Conservation (phyloP, 257 asterid species). For the Penstemon barbatus region DNA sequence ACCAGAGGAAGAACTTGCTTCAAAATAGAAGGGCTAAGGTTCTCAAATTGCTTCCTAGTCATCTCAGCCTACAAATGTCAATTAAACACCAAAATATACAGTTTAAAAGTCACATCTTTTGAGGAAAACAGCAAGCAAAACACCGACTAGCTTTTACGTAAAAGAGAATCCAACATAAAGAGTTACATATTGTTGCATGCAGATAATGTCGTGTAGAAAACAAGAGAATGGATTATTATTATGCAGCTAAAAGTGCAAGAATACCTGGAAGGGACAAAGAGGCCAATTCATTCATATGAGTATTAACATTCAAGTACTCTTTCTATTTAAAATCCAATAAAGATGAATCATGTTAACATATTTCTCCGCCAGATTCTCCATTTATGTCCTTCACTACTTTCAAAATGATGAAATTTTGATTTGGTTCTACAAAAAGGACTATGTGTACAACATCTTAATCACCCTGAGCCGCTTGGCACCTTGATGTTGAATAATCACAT, state of each 20-base stretch:
- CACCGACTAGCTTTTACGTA: background rate
- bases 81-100: background rate
- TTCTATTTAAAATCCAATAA: background rate
- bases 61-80: constrained; percentile 74
- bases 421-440: too few relatives aligned
- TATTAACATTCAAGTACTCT: too few relatives aligned
- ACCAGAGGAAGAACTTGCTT: constrained; percentile 92
- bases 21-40: constrained; percentile 84
- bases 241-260: background rate
- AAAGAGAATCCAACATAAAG: background rate
- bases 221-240: background rate
- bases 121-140: constrained; percentile 10
- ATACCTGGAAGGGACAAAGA: background rate
- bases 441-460: too few relatives aligned
- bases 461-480: too few relatives aligned
- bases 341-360: background rate
- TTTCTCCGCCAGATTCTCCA: background rate
- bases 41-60: constrained; percentile 86
- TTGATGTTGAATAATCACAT: too few relatives aligned
- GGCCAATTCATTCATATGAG: too few relatives aligned
- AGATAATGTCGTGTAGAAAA: background rate
- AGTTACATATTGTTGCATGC: background rate
- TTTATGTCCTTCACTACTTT: background rate
- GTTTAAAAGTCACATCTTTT: background rate
- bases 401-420: background rate